Evolutionary conservation across 2,329 filamentous ascomycete species (phyloP).

Genomic region (Diaporthe ampelina): DNA sequence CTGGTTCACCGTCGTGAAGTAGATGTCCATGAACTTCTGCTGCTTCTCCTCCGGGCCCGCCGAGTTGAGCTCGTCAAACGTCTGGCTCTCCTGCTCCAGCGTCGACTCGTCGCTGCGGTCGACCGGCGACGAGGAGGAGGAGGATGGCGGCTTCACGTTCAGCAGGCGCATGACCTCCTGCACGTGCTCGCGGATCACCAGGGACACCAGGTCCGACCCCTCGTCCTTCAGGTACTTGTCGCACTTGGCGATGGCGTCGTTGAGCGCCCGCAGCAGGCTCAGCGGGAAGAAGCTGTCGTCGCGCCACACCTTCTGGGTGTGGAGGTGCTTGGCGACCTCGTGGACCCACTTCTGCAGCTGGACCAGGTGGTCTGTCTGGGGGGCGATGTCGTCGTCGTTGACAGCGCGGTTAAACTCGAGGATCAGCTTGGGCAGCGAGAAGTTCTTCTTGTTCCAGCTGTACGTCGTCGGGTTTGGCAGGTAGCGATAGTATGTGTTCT

Average conservation of each 20-base stretch:
- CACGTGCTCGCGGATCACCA: slow-evolving; percentile 64
- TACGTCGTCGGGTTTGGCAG: slow-evolving; percentile 70
- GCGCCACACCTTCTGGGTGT: slow-evolving; percentile 37
- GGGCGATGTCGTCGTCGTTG: slow-evolving; percentile 41
- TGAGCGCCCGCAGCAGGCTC: slow-evolving; percentile 55
- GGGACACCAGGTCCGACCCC: slow-evolving; percentile 54
- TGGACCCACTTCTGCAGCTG: slow-evolving; percentile 36
- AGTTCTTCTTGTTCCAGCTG: slow-evolving; percentile 65
- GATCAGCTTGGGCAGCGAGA: slow-evolving; percentile 59
- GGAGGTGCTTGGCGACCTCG: slow-evolving; percentile 39
- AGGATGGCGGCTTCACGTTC: slow-evolving; percentile 49
- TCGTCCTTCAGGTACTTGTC: slow-evolving; percentile 56
- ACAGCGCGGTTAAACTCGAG: slow-evolving; percentile 54
- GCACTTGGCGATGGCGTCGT: slow-evolving; percentile 56
- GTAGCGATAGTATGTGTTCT: slow-evolving; percentile 64
- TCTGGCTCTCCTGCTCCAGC: slow-evolving; percentile 34
- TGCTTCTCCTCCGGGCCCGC: slow-evolving; percentile 64
- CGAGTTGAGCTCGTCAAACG: slow-evolving; percentile 62
- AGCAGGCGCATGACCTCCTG: slow-evolving; percentile 63
- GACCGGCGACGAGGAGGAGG: not conserved
- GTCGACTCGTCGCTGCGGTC: slow-evolving; percentile 39
- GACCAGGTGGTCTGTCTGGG: slow-evolving; percentile 37
- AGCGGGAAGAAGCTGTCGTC: slow-evolving; percentile 49
- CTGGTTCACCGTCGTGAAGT: slow-evolving; percentile 61
- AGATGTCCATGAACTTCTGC: slow-evolving; percentile 64